phyloP scores from a whole-genome alignment of 1,284 basidiomycete genomes.

The Melanopsichium pennsylvanicum region DNA sequence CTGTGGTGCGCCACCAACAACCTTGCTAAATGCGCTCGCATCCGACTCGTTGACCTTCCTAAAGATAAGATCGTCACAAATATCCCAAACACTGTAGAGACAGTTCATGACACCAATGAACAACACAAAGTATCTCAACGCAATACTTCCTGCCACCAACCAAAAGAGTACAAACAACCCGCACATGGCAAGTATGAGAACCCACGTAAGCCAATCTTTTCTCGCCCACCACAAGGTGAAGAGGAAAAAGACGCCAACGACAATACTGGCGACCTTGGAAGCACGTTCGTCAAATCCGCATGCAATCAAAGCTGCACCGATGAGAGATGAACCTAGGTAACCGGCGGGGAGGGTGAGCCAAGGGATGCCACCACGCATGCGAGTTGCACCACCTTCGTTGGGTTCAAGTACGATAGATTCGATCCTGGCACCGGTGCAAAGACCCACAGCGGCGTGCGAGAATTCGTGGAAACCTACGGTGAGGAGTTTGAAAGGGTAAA shows the following conservation, averaged over 20 bases:
- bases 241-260: constrained; percentile 85
- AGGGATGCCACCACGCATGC: constrained; percentile 89
- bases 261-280: constrained; percentile 84
- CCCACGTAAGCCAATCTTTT: constrained; percentile 73
- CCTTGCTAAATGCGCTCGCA: constrained; percentile 84
- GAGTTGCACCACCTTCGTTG: constrained; percentile 89
- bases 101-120: constrained; percentile 74
- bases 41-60: constrained; percentile 81
- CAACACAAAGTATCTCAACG: constrained; percentile 74
- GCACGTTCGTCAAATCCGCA: constrained; percentile 92
- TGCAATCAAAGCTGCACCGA: constrained; percentile 86
- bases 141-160: constrained; percentile 42
- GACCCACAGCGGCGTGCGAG: constrained; percentile 64
- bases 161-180: constrained; percentile 57
- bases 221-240: constrained; percentile 88
- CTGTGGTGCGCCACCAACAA: constrained; percentile 74
- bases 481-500: constrained; percentile 66
- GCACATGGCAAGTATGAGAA: constrained; percentile 55
- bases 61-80: constrained; percentile 80
- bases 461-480: constrained; percentile 56
- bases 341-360: constrained; percentile 75
- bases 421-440: constrained; percentile 89
- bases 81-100: constrained; percentile 58
- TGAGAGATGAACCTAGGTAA: constrained; percentile 81
- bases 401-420: constrained; percentile 70